Percentiles rank a stretch among this genome's conserved stretches.
Conservation (phyloP, 2,329 filamentous ascomycete species). For the Drechslera avenae region DNA sequence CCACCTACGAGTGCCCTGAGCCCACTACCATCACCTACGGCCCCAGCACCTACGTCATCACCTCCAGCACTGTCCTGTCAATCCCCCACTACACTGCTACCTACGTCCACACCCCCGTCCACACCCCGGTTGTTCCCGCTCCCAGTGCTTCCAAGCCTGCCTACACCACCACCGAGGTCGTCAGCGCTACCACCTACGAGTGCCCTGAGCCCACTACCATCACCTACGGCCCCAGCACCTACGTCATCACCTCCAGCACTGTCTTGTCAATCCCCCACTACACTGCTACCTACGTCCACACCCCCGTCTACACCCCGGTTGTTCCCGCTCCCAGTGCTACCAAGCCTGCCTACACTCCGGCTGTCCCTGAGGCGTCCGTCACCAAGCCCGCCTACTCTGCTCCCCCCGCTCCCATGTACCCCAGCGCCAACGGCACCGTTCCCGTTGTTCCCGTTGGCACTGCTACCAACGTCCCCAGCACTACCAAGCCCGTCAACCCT, state of each 20-base stretch:
- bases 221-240: conserved; percentile 38
- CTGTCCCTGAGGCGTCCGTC: not conserved
- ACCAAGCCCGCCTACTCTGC: conserved; percentile 9
- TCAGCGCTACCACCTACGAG: conserved; percentile 30
- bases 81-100: conserved; percentile 30
- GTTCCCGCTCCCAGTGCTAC: not conserved
- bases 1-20: conserved; percentile 31
- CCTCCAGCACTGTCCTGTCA: conserved; percentile 38
- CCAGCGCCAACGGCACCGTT: conserved; percentile 12
- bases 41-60: conserved; percentile 42
- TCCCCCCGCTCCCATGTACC: conserved; percentile 23
- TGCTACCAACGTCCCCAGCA: conserved; percentile 33
- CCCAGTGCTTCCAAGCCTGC: not conserved
- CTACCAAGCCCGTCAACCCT: conserved; percentile 29
- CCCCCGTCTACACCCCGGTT: conserved; percentile 8
- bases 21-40: conserved; percentile 36
- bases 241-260: conserved; percentile 42
- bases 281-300: conserved; percentile 28
- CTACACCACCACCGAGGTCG: conserved; percentile 31
- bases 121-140: conserved; percentile 3
- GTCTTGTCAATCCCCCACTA: conserved; percentile 33
- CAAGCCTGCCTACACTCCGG: not conserved
- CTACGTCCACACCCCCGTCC: conserved; percentile 25
- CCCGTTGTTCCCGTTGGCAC: conserved; percentile 32
- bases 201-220: conserved; percentile 34